phyloP scores from a whole-genome alignment of 768 basidiomycete species.

The Trametes maxima region DNA sequence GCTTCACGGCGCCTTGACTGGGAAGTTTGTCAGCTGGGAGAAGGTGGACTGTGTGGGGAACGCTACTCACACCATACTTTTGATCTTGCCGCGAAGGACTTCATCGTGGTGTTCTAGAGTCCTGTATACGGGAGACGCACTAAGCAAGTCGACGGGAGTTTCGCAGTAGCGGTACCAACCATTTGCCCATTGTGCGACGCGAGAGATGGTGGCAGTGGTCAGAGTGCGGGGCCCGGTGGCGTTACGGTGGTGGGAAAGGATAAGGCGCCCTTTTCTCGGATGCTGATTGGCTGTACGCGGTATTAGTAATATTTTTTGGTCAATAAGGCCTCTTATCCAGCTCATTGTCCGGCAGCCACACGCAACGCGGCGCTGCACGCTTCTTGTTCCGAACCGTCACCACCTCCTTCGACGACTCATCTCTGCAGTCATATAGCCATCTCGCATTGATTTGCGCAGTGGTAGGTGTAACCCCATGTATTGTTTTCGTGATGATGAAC shows the following conservation, averaged over 20 bases:
- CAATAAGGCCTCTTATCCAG: conserved; percentile 5
- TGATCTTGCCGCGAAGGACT: conserved; percentile 73
- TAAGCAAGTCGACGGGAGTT: conserved; percentile 17
- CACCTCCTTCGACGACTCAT: conserved; percentile 5
- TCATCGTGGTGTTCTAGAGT: conserved; percentile 73
- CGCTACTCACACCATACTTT: conserved; percentile 68
- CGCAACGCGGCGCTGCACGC: not conserved
- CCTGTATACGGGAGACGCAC: conserved; percentile 43
- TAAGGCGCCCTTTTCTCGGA: not conserved
- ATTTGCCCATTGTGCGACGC: conserved; percentile 62
- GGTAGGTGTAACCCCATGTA: conserved; percentile 7
- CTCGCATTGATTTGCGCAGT: conserved; percentile 11
- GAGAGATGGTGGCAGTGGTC: conserved; percentile 9
- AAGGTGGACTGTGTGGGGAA: not conserved
- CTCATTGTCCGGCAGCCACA: not conserved
- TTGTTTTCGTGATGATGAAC: not conserved
- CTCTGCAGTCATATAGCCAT: not conserved
- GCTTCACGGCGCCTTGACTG: conserved; percentile 73
- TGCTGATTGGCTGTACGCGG: conserved; percentile 8
- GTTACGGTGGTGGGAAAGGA: conserved; percentile 11
- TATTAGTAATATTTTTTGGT: conserved; percentile 11
- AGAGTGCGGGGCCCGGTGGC: conserved; percentile 5
- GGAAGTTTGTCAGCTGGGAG: not conserved
- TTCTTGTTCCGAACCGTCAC: conserved; percentile 20
- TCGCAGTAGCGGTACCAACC: conserved; percentile 43